Conservation (phyloP, 345 rosid genomes). For the Gossypium sturtianum region DNA sequence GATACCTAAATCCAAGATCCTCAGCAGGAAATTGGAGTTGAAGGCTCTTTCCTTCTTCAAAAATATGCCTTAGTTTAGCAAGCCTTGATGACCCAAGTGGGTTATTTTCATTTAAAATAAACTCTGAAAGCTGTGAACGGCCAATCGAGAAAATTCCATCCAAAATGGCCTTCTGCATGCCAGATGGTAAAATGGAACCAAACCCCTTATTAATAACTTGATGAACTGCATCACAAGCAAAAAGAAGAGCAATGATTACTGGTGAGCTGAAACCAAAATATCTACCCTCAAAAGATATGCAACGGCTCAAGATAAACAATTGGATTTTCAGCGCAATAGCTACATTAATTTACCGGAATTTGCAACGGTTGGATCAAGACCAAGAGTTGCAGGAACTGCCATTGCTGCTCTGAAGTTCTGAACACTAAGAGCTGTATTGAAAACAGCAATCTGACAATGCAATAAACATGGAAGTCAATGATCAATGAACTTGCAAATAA, state of each 20-base stretch:
- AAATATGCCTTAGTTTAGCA: constrained; percentile 52
- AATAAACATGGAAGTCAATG: constrained; percentile 18
- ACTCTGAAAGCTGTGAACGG: constrained; percentile 80
- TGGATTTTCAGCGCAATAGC: constrained; percentile 13
- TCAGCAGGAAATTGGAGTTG: constrained; percentile 98
- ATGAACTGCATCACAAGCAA: constrained; percentile 49
- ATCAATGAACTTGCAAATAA: constrained; percentile 16
- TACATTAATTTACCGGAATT: constrained; percentile 49
- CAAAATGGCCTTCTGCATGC: constrained; percentile 61
- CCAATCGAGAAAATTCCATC: constrained; percentile 76
- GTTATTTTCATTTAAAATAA: constrained; percentile 63
- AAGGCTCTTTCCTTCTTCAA: constrained; percentile 90
- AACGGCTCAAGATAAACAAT: constrained; percentile 7
- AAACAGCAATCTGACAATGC: constrained; percentile 58
- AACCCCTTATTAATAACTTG: constrained; percentile 42
- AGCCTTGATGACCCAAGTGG: constrained; percentile 80
- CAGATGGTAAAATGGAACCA: constrained; percentile 67
- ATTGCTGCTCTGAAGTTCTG: constrained; percentile 88
- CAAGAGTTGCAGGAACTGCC: constrained; percentile 86
- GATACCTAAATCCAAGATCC: constrained; percentile 97
- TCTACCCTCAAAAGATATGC: background rate
- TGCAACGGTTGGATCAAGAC: constrained; percentile 76
- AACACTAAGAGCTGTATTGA: constrained; percentile 76
- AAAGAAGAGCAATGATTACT: constrained; percentile 9
- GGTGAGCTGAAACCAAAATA: background rate